Evolutionary conservation across 352 stramenopile species (phyloP), one percentile per base, ranked within the genome.

Genomic region (Elongisporangium prolatum): DNA sequence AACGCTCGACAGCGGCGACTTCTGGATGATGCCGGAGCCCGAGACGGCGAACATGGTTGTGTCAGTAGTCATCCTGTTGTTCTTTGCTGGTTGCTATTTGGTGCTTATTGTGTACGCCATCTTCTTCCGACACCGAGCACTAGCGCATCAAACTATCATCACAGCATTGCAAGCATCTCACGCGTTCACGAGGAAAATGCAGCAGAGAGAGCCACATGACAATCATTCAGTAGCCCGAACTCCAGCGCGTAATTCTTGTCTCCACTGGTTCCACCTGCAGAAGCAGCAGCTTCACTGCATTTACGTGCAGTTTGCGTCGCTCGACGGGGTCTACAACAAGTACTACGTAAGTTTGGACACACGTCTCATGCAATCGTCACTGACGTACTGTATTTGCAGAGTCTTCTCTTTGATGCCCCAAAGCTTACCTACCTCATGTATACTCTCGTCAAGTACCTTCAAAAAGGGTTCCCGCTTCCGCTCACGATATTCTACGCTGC

Each of bases 401-500:
- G 6, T 13, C 28, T 38, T 7, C 28, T 38, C 13, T 38, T 80
- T 21, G 76, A 80, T 44, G 51, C 80, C 4, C 76, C 76, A 0
- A 83, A 86, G 55, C 62, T 84, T 6, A 64, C 72, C 14, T 79
- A 83, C 47, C 72, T 84, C 60, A 78, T 69, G 25, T 71, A 57
- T 5, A 80, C 74, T 3, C 56, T 86, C 9, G 50, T 64, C 18
- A 61, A 66, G 2, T 84, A 86, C 49, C 53, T 84, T 0, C 70
- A 59, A n/a, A 64, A 74, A 8, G 76, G 76, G 4, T 83, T 86
- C 48, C 72, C 76, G 4, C 57, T 65, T 20, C 18, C 68, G 2
- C 54, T 86, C 8, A 67, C 78, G 4, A 69, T 60, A 16, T 72
- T 69, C 28, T 84, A 84, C 60, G 64, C 68, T 7, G 49, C 57